Percentiles rank a stretch among this genome's conserved stretches.
Evolutionary conservation across 169 alveolate species (phyloP).

Genomic region (Plasmodium adleri): DNA sequence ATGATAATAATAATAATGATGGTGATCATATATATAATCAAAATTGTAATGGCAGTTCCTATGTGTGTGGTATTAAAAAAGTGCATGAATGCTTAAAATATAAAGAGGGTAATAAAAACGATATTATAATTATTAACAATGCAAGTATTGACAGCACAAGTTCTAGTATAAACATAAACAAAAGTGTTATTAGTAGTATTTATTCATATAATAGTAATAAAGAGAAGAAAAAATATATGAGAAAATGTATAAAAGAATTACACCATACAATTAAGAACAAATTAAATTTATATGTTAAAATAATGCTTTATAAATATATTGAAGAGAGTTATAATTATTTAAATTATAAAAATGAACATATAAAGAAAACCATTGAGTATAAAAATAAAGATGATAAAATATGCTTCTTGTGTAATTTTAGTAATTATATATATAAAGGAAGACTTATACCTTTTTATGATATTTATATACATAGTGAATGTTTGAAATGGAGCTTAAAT

Average conservation of each 20-base stretch:
- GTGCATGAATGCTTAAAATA: too few species aligned
- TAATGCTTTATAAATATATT: slow-evolving; percentile 48
- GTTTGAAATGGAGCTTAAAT: slow-evolving; percentile 83
- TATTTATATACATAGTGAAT: slow-evolving; percentile 81
- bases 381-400: neutral
- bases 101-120: too few species aligned
- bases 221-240: slow-evolving; percentile 1
- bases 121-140: too few species aligned
- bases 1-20: too few species aligned
- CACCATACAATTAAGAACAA: slow-evolving; percentile 42
- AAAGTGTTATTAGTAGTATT: too few species aligned
- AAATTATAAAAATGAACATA: neutral
- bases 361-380: neutral
- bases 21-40: too few species aligned
- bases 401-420: slow-evolving; percentile 49
- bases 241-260: slow-evolving; percentile 9
- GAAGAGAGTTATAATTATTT: slow-evolving; percentile 21
- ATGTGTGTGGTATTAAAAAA: too few species aligned
- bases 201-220: neutral
- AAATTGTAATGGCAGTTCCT: too few species aligned
- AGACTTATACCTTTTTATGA: slow-evolving; percentile 82
- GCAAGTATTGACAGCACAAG: too few species aligned
- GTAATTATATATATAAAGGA: slow-evolving; percentile 77
- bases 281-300: slow-evolving; percentile 39
- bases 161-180: too few species aligned